A percentile compares a stretch with the other conserved stretches of the same genome.
Evolutionary conservation across 345 rosid species (phyloP).

Genomic region (Aquilaria malaccensis): DNA sequence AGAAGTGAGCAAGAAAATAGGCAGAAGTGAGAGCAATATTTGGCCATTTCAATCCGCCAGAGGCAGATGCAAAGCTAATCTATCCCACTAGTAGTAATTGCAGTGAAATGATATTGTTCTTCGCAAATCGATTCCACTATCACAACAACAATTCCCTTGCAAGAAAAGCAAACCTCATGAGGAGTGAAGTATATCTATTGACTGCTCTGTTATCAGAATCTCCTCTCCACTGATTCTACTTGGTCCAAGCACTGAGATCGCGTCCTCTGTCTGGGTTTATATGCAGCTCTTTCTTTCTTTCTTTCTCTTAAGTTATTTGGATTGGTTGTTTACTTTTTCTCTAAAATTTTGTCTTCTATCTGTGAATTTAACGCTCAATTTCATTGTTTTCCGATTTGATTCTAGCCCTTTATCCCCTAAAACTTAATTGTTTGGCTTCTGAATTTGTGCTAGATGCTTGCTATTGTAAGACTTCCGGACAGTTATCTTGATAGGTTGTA

Average conservation of each 20-base stretch:
- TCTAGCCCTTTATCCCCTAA: background rate
- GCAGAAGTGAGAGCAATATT: no score
- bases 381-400: background rate
- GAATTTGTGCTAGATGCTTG: conserved; percentile 52
- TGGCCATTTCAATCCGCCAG: no score
- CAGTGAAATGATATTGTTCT: no score
- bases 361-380: background rate
- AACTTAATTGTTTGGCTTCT: background rate
- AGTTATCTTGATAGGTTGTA: conserved; percentile 30
- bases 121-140: no score
- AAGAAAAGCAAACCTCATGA: conserved; percentile 40
- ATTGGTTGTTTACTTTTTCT: background rate
- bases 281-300: background rate
- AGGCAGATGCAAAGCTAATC: no score
- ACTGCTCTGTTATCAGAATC: conserved; percentile 29
- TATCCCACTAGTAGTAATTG: no score
- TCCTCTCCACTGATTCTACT: conserved; percentile 20
- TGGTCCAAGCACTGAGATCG: conserved; percentile 39
- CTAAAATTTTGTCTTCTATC: background rate
- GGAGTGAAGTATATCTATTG: conserved; percentile 45
- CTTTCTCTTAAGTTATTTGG: background rate
- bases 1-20: no score
- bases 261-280: conserved; percentile 30
- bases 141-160: no score
- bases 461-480: conserved; percentile 45